phyloP scores from a whole-genome alignment of 192 early-diverging fungal genomes.

The Podila verticillata region DNA sequence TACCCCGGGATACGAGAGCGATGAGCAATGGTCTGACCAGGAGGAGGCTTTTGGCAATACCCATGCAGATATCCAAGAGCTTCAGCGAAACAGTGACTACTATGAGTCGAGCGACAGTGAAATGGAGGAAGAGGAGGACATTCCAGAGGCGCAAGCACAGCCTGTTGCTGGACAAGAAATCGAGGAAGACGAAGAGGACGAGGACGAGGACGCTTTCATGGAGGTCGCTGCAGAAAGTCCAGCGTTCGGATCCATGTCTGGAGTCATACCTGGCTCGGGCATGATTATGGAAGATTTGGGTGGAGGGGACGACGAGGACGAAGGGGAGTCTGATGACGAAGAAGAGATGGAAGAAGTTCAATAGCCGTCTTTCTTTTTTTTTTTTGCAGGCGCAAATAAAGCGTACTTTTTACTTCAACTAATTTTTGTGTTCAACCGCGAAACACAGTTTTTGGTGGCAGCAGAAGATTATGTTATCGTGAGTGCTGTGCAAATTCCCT shows the following conservation, averaged over 20 bases:
- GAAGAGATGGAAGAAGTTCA: constrained; percentile 32
- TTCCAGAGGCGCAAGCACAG: neutral
- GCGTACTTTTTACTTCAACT: too few species aligned
- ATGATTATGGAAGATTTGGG: neutral
- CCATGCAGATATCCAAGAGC: neutral
- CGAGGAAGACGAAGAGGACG: constrained; percentile 13
- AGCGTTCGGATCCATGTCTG: neutral
- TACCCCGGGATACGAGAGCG: neutral
- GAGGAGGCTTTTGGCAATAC: neutral
- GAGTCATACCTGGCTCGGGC: neutral
- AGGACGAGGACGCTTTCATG: constrained; percentile 27
- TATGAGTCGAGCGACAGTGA: neutral
- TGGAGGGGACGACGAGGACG: neutral
- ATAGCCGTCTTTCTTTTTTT: neutral
- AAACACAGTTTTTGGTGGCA: too few species aligned
- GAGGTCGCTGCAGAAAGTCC: constrained; percentile 9
- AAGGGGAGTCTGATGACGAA: constrained; percentile 9
- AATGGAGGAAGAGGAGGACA: neutral
- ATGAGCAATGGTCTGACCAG: neutral
- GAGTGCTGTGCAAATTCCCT: too few species aligned
- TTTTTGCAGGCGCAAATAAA: neutral
- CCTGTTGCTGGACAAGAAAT: neutral
- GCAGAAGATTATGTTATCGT: too few species aligned
- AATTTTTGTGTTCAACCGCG: too few species aligned
- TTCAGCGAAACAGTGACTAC: neutral